These are phyloP conservation scores for Podaxis sp. DNA, from an alignment of 768 basidiomycete genomes.

Conservation along the genomic window DNA sequence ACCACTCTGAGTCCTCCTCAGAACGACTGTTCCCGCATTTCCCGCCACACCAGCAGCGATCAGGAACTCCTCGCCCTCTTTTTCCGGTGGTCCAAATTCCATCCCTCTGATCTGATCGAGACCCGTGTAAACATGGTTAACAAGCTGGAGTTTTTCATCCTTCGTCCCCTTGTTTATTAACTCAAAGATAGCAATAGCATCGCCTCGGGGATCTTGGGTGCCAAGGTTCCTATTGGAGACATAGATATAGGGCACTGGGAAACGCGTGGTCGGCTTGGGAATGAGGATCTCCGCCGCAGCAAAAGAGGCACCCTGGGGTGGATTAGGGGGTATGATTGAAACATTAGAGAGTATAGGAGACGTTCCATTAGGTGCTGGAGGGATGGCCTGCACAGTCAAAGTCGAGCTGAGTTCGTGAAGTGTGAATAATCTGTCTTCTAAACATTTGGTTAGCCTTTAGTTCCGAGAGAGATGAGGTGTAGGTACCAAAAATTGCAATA, in stretches of 20 bases:
- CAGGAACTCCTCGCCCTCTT: slow-evolving; percentile 48
- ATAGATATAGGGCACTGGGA: slow-evolving; percentile 59
- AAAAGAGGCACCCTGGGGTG: slow-evolving; percentile 32
- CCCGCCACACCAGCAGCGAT: slow-evolving; percentile 56
- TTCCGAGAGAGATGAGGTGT: slow-evolving; percentile 33
- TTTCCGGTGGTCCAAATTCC: slow-evolving; percentile 49
- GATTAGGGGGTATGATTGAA: slow-evolving; percentile 46
- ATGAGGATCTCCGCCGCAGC: slow-evolving; percentile 67
- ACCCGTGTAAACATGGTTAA: slow-evolving; percentile 24
- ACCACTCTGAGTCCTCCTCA: slow-evolving; percentile 55
- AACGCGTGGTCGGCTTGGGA: slow-evolving; percentile 43
- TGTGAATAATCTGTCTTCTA: slow-evolving; percentile 50
- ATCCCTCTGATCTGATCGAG: slow-evolving; percentile 62
- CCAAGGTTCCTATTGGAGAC: slow-evolving; percentile 64
- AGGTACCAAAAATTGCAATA: slow-evolving; percentile 29
- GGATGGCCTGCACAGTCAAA: slow-evolving; percentile 58
- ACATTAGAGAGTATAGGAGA: slow-evolving; percentile 47
- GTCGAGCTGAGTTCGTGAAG: slow-evolving; percentile 59
- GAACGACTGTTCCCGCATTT: slow-evolving; percentile 54
- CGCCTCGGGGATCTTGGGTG: slow-evolving; percentile 46
- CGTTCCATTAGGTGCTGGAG: slow-evolving; percentile 50
- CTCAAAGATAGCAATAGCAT: slow-evolving; percentile 51
- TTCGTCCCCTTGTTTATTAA: slow-evolving; percentile 30
- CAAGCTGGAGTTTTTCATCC: slow-evolving; percentile 24
- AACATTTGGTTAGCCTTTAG: slow-evolving; percentile 16